Percentiles rank a stretch among this genome's conserved stretches.
Conservation (phyloP, 208 protist genomes). For the Leishmania mexicana region DNA sequence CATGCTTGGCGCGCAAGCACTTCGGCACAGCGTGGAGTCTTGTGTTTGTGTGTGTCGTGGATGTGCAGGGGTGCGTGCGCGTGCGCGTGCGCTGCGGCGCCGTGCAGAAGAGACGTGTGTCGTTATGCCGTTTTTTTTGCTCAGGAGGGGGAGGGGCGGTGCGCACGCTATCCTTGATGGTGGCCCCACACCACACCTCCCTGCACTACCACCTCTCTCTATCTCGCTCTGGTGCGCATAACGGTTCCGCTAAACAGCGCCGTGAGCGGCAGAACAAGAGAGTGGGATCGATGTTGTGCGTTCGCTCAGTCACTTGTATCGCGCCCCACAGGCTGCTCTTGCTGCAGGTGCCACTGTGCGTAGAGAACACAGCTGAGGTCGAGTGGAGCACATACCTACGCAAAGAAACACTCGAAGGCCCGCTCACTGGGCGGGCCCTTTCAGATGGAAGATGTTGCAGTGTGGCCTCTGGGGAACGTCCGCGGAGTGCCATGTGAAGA, state of each 20-base stretch:
- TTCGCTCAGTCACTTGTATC: background rate
- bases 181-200: too few species aligned
- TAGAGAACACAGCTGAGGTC: background rate
- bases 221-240: too few species aligned
- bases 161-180: too few species aligned
- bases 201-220: too few species aligned
- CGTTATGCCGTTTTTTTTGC: background rate
- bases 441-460: background rate
- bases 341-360: background rate
- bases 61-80: background rate
- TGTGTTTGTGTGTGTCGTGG: background rate
- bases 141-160: background rate
- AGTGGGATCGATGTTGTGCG: background rate
- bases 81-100: background rate
- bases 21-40: background rate
- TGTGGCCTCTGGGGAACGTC: background rate
- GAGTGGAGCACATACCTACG: background rate
- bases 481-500: background rate
- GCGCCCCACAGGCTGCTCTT: background rate
- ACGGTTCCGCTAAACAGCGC: background rate
- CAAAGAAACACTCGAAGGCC: background rate
- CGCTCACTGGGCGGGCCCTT: background rate
- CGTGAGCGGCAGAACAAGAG: background rate
- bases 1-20: background rate
- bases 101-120: background rate